phyloP scores from a whole-genome alignment of 495 filamentous ascomycete genomes.

The Penicillium desertorum region DNA sequence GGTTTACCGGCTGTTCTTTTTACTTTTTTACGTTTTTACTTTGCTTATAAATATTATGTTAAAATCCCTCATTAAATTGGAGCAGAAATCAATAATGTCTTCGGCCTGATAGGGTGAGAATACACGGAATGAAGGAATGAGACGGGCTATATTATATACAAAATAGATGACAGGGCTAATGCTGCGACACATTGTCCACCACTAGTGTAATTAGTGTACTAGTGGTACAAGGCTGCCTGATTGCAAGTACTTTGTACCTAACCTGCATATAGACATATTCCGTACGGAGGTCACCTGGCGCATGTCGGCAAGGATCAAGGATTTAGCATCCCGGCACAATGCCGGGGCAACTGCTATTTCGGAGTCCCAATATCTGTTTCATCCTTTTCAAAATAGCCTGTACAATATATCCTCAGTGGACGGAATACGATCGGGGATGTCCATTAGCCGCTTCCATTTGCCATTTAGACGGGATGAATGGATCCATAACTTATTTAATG shows the following conservation, averaged over 20 bases:
- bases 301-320: neutral
- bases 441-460: neutral
- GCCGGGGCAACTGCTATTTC: slow-evolving; percentile 2
- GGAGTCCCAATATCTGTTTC: neutral
- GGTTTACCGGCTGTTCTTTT: neutral
- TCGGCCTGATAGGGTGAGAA: neutral
- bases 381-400: neutral
- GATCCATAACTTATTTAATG: neutral
- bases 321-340: neutral
- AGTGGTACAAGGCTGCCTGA: neutral
- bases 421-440: neutral
- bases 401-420: neutral
- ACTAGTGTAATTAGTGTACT: neutral
- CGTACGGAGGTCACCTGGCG: neutral
- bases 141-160: neutral
- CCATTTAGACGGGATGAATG: neutral
- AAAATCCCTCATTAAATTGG: slow-evolving; percentile 6
- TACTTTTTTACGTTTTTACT: neutral
- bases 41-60: neutral
- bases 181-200: neutral
- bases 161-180: neutral
- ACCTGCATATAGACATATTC: neutral
- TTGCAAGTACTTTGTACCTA: neutral
- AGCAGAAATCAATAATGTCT: neutral
- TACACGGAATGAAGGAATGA: neutral